Base-by-base conservation (phyloP, 306 rosid genomes). In the Cyamopsis tetragonoloba region DNA sequence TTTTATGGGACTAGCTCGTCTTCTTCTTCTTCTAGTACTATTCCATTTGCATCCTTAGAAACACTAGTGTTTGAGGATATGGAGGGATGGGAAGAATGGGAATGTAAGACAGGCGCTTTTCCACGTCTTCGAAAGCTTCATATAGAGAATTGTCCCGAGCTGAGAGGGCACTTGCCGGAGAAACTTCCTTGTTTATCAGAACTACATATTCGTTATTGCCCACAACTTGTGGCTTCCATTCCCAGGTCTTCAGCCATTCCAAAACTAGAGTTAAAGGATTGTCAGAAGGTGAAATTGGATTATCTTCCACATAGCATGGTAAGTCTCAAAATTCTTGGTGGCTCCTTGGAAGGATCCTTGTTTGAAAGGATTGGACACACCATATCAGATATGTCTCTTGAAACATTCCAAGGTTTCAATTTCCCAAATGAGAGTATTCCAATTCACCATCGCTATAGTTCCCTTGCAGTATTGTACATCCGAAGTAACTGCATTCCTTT, bases 41-140 rank as follows among this genome's bases (percentile, higher is more conserved):
- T 15, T 14, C 30, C 73, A 46, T 68, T 30, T 13, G 0, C 4
- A 49, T 61, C 26, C 51, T 53, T 37, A 12, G 11, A 44, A 22
- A 7, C 22, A 19, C 20, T 63, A 11, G 3, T 0, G 2, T 41
- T 23, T 18, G 1, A 5, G 10, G 13, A 12, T 4, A 44, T 74
- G 79, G 0, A 0, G 0, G 26, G 2, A 44, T 55, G 49, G 71
- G 66, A 76, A 42, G 54, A 76, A 51, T 76, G 76, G 72, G 19
- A 30, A 17, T 23, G 61, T 39, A 62, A 15, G 67, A n/a, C 3
- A 0, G 34, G 23, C 18, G 69, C 44, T 48, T 75, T 66, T 23
- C 79, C 73, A 0, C 10, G 10, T 22, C 79, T 74, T 10, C 3
- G 24, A 46, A 0, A 24, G 4, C 41, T 74, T 23, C 7, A 0